Evolutionary conservation across 2,329 filamentous ascomycete species (phyloP).

Genomic region (Bipolaris zeicola): DNA sequence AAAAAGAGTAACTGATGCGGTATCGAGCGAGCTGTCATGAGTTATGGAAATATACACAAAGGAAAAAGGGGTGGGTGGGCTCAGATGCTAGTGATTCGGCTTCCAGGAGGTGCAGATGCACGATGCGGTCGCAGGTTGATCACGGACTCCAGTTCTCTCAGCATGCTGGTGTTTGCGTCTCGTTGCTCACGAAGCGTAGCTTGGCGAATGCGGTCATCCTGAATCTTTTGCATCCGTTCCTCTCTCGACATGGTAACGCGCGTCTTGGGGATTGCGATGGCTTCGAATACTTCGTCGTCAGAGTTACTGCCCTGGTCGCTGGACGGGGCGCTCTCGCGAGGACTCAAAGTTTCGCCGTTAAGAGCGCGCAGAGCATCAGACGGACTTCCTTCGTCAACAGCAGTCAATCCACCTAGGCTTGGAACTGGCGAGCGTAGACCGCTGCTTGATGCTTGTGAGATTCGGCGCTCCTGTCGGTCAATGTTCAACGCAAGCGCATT

Average conservation of each 20-base stretch:
- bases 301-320: conserved; percentile 60
- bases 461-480: conserved; percentile 72
- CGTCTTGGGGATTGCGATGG: conserved; percentile 73
- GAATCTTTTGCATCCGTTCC: conserved; percentile 85
- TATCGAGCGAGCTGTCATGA: conserved; percentile 23
- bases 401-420: conserved; percentile 68
- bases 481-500: conserved; percentile 81
- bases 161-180: conserved; percentile 86
- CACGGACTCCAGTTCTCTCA: conserved; percentile 89
- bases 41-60: conserved; percentile 10
- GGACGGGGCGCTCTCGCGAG: conserved; percentile 44
- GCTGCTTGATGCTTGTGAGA: conserved; percentile 58
- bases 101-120: conserved; percentile 25
- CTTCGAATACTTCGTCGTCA: conserved; percentile 86
- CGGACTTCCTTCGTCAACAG: conserved; percentile 59
- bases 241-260: conserved; percentile 77
- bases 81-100: conserved; percentile 44
- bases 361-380: conserved; percentile 77
- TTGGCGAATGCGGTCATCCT: conserved; percentile 80
- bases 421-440: conserved; percentile 56
- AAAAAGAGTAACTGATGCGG: conserved; percentile 9
- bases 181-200: conserved; percentile 73
- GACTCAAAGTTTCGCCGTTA: conserved; percentile 69
- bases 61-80: conserved; percentile 4
- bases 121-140: conserved; percentile 58